Evolutionary conservation across 257 asterid genomes (phyloP).

Genomic region (Oldenlandia corymbosa): DNA sequence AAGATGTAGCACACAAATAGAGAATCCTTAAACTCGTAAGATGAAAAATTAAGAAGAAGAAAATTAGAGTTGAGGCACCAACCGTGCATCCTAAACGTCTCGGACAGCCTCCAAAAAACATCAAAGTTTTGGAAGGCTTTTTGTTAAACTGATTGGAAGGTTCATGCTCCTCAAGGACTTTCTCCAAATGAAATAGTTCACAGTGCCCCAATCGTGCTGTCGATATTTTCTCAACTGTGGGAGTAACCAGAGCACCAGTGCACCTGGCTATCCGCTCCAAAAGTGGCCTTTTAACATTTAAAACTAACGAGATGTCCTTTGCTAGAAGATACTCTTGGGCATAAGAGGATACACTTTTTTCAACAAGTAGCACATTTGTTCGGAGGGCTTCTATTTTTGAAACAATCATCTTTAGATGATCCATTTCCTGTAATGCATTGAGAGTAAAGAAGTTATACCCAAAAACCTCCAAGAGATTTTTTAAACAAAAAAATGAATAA

Average conservation of each 20-base stretch:
- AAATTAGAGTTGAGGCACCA: constrained; percentile 12
- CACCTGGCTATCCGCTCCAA: constrained; percentile 88
- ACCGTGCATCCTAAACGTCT: constrained; percentile 99
- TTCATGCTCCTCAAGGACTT: constrained; percentile 68
- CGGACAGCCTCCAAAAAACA: constrained; percentile 95
- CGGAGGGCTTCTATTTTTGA: constrained; percentile 81
- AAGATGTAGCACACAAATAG: neutral
- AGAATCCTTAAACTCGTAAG: neutral
- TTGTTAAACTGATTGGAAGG: constrained; percentile 57
- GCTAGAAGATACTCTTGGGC: constrained; percentile 82
- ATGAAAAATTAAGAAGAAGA: neutral
- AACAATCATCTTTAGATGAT: constrained; percentile 68
- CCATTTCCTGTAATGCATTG: constrained; percentile 61
- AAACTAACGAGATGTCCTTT: constrained; percentile 86
- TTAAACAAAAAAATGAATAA: constrained; percentile 6
- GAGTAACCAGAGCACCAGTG: constrained; percentile 75
- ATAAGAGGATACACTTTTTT: constrained; percentile 82
- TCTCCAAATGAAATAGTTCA: constrained; percentile 80
- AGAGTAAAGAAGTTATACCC: constrained; percentile 12
- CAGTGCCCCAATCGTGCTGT: constrained; percentile 75
- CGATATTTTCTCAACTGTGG: constrained; percentile 69
- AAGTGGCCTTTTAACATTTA: constrained; percentile 70
- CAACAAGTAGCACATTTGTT: constrained; percentile 91
- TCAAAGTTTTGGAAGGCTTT: constrained; percentile 78
- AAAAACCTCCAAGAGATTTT: constrained; percentile 15